Base-by-base conservation (phyloP, 305 asterid species). In the Plantago rigida region DNA sequence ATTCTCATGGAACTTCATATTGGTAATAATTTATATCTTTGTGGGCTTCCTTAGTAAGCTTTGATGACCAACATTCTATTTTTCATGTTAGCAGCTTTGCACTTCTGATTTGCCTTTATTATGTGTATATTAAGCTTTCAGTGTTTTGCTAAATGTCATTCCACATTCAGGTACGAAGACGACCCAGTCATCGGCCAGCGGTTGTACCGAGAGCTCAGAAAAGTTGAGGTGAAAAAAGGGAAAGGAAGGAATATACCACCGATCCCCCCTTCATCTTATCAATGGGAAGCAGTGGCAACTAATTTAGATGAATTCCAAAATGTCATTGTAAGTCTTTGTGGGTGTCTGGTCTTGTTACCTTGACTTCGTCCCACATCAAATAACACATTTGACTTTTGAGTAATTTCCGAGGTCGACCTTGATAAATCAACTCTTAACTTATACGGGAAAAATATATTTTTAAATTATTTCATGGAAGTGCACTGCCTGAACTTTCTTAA, bases 281-380 rank as follows among this genome's bases (percentile, higher is more conserved):
- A 84, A 62, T 93, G 96, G 99, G 97, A 87, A 73, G 80, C 99
- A 66, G 92, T 82, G 59, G 99, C 97, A 17, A 87, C 94, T 56
- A 93, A 82, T 72, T 82, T 93, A 46, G 96, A 93, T 49, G 99
- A 93, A 76, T 93, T 93, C 78, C 76, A 67, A 65, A 77, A 71
- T 75, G 97, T 89, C 79, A 81, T 94, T 65, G 99, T 89, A 77
- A 89, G 99, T 81, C 28, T 39, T 71, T 63, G 45, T 65, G 56
- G 44, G 6, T 70, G 55, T 68, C 39, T 62, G 14, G 41, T 64
- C 28, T 53, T n/a, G 7, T 41, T 44, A 13, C 26, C 42, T 50
- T 22, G 26, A 22, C 26, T 22, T 2, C 26, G 26, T 22, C 26
- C 26, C 26, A 22, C 26, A 22, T 22, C 26, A 22, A 22, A 22